A percentile compares a stretch with the other conserved stretches of the same genome.
Conservation (phyloP, 1,284 basidiomycete genomes). For the Cutaneotrichosporon daszewskae region DNA sequence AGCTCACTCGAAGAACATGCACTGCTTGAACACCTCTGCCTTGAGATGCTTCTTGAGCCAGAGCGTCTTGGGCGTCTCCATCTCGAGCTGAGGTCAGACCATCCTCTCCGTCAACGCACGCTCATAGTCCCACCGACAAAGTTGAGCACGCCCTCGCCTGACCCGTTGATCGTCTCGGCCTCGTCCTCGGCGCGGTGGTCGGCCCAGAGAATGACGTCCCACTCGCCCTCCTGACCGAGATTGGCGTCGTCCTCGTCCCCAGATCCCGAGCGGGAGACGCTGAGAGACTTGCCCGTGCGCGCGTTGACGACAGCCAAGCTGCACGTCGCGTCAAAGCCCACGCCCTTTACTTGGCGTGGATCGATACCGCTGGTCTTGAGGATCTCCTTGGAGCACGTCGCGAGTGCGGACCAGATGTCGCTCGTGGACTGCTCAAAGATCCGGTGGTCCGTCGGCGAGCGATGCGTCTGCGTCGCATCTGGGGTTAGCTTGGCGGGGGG, state of each 20-base stretch:
- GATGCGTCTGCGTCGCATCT: constrained; percentile 75
- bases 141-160: constrained; percentile 76
- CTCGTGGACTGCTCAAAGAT: constrained; percentile 78
- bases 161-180: constrained; percentile 81
- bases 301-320: constrained; percentile 84
- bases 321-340: constrained; percentile 97
- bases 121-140: constrained; percentile 97
- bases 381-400: constrained; percentile 63
- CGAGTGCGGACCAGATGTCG: constrained; percentile 80
- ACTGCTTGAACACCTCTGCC: constrained; percentile 64
- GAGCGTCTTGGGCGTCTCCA: constrained; percentile 94
- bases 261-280: constrained; percentile 58
- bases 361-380: constrained; percentile 58
- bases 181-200: constrained; percentile 85
- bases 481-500: constrained; percentile 35
- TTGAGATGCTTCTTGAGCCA: constrained; percentile 92
- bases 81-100: constrained; percentile 65
- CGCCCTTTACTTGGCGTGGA: constrained; percentile 67
- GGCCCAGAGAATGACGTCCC: constrained; percentile 87
- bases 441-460: constrained; percentile 74
- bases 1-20: constrained; percentile 98
- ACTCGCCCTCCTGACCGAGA: constrained; percentile 59
- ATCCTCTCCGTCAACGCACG: constrained; percentile 52
- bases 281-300: constrained; percentile 66
- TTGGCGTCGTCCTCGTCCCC: constrained; percentile 31